Percentiles rank a stretch among this genome's conserved stretches.
Conservation (phyloP, 352 stramenopile species). For the Sclerospora graminicola region DNA sequence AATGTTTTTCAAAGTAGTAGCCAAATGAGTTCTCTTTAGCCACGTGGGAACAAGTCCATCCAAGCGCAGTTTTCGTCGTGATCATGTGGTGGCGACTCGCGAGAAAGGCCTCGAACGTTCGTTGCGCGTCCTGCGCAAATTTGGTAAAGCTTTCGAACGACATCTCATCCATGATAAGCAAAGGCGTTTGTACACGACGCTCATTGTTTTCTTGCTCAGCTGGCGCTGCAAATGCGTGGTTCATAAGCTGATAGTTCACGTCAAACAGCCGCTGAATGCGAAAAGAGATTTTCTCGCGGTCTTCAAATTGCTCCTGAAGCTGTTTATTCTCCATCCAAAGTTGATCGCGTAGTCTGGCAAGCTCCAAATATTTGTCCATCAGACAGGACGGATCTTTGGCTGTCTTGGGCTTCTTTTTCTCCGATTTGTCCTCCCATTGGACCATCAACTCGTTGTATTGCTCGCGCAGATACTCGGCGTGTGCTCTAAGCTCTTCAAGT, state of each 20-base stretch:
- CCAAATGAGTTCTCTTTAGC: conserved; percentile 38
- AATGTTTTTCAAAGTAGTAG: conserved; percentile 49
- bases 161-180: conserved; percentile 57
- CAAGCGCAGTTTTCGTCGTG: conserved; percentile 34
- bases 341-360: conserved; percentile 31
- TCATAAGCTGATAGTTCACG: conserved; percentile 51
- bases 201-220: conserved; percentile 18
- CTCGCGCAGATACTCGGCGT: conserved; percentile 33
- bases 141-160: conserved; percentile 36
- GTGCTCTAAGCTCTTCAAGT: conserved; percentile 29
- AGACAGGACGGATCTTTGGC: conserved; percentile 25
- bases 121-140: conserved; percentile 30
- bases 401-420: conserved; percentile 19
- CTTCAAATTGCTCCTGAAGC: conserved; percentile 40
- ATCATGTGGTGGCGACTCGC: conserved; percentile 36
- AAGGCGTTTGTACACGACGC: conserved; percentile 28
- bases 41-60: conserved; percentile 38
- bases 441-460: conserved; percentile 36
- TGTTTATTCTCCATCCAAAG: conserved; percentile 45
- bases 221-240: conserved; percentile 32
- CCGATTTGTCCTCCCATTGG: conserved; percentile 32
- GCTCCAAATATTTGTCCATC: conserved; percentile 38
- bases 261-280: conserved; percentile 44
- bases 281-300: conserved; percentile 43
- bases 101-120: conserved; percentile 31